These are phyloP conservation scores for Haplographium delicatum DNA, from an alignment of 495 filamentous ascomycete species.

Conservation along the genomic window DNA sequence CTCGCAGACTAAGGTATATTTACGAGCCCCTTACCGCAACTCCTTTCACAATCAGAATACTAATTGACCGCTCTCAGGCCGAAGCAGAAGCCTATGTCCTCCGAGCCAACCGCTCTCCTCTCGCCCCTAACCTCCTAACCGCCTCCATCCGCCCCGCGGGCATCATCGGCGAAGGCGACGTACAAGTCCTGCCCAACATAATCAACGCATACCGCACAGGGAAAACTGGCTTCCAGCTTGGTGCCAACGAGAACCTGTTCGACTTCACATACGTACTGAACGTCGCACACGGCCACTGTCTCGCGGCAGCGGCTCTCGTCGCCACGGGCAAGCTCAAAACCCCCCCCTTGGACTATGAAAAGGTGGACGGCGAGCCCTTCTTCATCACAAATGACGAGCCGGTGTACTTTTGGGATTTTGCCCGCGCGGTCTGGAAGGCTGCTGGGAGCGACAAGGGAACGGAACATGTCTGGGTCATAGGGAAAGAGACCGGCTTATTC, in stretches of 20 bases:
- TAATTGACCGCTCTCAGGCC: conserved; percentile 47
- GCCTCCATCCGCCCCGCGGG: conserved; percentile 78
- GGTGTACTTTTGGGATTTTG: conserved; percentile 95
- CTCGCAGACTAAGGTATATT: conserved; percentile 73
- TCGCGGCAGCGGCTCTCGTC: conserved; percentile 69
- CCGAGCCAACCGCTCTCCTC: conserved; percentile 68
- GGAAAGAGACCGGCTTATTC: conserved; percentile 53
- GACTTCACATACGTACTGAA: conserved; percentile 81
- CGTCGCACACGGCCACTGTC: conserved; percentile 68
- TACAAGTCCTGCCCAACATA: conserved; percentile 56
- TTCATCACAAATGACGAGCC: conserved; percentile 91
- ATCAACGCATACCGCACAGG: conserved; percentile 58
- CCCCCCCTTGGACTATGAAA: conserved; percentile 64
- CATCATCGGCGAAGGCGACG: conserved; percentile 87
- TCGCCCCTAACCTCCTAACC: conserved; percentile 62
- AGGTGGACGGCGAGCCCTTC: conserved; percentile 91
- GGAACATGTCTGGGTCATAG: conserved; percentile 64
- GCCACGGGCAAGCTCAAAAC: conserved; percentile 47
- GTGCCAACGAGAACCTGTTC: conserved; percentile 82
- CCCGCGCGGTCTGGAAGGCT: conserved; percentile 71
- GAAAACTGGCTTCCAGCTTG: conserved; percentile 77
- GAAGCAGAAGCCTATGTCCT: conserved; percentile 82
- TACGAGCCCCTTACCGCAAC: conserved; percentile 5
- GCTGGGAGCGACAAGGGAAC: conserved; percentile 58
- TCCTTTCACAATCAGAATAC: not conserved